Conservation (phyloP, 2,329 filamentous ascomycete species). For the Ceratocystis smalleyi region DNA sequence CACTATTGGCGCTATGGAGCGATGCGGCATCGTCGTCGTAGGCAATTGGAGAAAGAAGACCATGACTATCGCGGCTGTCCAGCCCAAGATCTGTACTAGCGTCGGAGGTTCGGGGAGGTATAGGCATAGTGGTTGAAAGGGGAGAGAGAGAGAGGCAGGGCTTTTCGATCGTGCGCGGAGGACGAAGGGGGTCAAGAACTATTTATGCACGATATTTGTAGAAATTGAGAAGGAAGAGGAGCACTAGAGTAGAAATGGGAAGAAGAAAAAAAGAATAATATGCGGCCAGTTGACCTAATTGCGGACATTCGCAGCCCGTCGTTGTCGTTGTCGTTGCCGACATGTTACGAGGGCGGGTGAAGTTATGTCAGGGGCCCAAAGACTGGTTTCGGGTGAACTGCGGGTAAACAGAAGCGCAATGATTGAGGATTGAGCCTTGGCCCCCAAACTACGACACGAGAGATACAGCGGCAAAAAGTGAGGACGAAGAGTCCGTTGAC, state of each 20-base stretch:
- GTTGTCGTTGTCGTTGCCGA: background rate
- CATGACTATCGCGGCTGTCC: background rate
- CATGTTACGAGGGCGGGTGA: no score
- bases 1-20: constrained; percentile 33
- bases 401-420: background rate
- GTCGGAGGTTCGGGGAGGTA: background rate
- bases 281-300: background rate
- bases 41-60: constrained; percentile 44
- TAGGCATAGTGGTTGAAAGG: background rate
- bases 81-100: background rate
- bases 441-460: background rate
- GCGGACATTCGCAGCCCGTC: background rate
- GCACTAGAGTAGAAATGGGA: background rate
- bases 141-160: background rate
- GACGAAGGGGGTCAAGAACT: background rate
- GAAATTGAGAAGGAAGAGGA: background rate
- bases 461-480: background rate
- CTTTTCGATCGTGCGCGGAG: background rate
- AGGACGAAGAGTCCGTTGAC: background rate
- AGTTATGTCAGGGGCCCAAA: background rate
- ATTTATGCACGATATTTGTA: background rate
- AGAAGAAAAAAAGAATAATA: background rate
- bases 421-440: background rate
- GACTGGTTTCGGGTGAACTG: background rate
- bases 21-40: constrained; percentile 58